A percentile compares a stretch with the other conserved stretches of the same genome.
Conservation (phyloP, 495 filamentous ascomycete species). For the Xylaria intraflava region DNA sequence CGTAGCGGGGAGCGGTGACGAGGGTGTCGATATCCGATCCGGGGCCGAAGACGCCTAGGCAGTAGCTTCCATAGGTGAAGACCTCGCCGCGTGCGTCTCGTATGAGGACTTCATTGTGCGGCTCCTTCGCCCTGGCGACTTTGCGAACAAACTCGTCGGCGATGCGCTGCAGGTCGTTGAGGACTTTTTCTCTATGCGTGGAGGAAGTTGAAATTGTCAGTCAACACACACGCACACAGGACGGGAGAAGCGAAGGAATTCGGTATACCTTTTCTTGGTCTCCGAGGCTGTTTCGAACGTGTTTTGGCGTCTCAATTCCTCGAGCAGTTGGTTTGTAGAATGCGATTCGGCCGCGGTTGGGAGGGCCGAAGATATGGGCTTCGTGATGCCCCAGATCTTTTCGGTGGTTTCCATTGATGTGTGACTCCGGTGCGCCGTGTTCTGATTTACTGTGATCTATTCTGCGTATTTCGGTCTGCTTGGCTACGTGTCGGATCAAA, state of each 20-base stretch:
- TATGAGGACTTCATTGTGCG: conserved; percentile 65
- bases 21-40: conserved; percentile 97
- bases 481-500: background rate
- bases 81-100: conserved; percentile 81
- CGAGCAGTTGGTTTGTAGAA: conserved; percentile 68
- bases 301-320: conserved; percentile 77
- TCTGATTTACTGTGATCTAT: background rate
- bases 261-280: conserved; percentile 64
- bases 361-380: conserved; percentile 67
- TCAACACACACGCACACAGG: background rate
- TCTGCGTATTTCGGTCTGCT: too few species aligned
- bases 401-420: conserved; percentile 24
- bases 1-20: conserved; percentile 80
- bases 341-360: conserved; percentile 70
- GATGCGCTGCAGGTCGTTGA: conserved; percentile 67
- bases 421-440: background rate
- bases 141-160: conserved; percentile 76
- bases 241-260: background rate
- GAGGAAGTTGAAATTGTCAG: conserved; percentile 1
- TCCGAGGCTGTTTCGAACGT: conserved; percentile 80
- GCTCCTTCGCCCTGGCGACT: conserved; percentile 65
- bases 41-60: conserved; percentile 88
- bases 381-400: conserved; percentile 66
- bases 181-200: conserved; percentile 37
- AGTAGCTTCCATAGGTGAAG: conserved; percentile 91